A percentile compares a stretch with the other conserved stretches of the same genome.
Conservation (phyloP, 2,329 filamentous ascomycete species). For the Pseudogymnoascus sp. region DNA sequence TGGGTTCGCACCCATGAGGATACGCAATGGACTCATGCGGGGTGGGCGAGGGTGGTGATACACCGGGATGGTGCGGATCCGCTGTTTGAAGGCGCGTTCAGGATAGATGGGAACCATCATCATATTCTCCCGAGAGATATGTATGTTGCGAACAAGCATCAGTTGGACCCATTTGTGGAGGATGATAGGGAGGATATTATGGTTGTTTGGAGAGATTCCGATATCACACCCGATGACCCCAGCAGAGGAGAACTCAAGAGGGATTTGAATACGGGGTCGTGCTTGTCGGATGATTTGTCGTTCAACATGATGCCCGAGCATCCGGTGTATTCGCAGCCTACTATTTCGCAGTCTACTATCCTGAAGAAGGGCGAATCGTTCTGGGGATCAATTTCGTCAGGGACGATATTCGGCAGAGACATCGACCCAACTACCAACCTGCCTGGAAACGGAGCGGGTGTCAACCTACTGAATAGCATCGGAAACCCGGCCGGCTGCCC, state of each 20-base stretch:
- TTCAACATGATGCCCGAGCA: constrained; percentile 74
- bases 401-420: constrained; percentile 64
- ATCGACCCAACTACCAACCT: constrained; percentile 52
- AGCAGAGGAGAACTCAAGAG: constrained; percentile 22
- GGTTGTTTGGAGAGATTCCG: constrained; percentile 88
- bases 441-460: constrained; percentile 67
- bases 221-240: constrained; percentile 58
- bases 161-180: constrained; percentile 55
- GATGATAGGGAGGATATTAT: constrained; percentile 61
- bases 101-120: constrained; percentile 72
- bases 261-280: constrained; percentile 40
- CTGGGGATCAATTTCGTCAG: constrained; percentile 54
- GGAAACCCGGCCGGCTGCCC: constrained; percentile 81
- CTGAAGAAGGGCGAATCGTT: constrained; percentile 41
- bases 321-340: constrained; percentile 47
- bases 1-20: constrained; percentile 57
- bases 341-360: constrained; percentile 22
- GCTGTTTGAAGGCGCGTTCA: constrained; percentile 85
- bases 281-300: constrained; percentile 63
- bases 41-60: constrained; percentile 79
- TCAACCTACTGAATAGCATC: constrained; percentile 71
- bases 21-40: constrained; percentile 66
- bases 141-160: constrained; percentile 65
- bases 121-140: constrained; percentile 71
- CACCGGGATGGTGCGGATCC: constrained; percentile 67